Percentiles rank a stretch among this genome's conserved stretches.
Evolutionary conservation across 169 alveolate species (phyloP).

Genomic region (Babesia bigemina): DNA sequence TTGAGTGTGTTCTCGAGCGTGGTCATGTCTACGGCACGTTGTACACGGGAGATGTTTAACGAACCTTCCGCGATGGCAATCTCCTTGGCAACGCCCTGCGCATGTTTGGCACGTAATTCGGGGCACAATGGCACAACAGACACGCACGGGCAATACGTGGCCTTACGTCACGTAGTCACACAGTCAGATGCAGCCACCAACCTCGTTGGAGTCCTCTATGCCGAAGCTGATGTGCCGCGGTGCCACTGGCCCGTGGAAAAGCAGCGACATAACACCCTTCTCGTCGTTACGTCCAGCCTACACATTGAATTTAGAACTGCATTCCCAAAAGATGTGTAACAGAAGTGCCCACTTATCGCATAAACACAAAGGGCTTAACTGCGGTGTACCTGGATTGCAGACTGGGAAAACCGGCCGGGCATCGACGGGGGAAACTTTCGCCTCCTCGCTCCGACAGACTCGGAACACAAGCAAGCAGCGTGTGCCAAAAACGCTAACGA

Average conservation of each 20-base stretch:
- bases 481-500: not conserved
- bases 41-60: not conserved
- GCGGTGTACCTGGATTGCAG: constrained; percentile 3
- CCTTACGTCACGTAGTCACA: no score
- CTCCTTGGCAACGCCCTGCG: constrained; percentile 49
- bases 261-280: constrained; percentile 49
- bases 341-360: not conserved
- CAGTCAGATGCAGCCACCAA: not conserved
- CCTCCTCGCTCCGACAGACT: not conserved
- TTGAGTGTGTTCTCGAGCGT: constrained; percentile 36
- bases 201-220: constrained; percentile 66
- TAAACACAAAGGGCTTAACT: not conserved
- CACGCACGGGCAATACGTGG: no score
- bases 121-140: not conserved
- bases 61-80: constrained; percentile 51
- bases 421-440: not conserved
- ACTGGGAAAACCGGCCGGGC: constrained; percentile 14
- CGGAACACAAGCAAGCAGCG: not conserved
- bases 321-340: no score
- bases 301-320: no score
- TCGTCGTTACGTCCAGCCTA: constrained; percentile 24
- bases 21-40: constrained; percentile 17
- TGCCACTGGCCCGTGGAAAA: constrained; percentile 56
- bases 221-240: constrained; percentile 52
- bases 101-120: not conserved